Conservation (phyloP, 805 yeast genomes). For the Hanseniaspora valbyensis region DNA sequence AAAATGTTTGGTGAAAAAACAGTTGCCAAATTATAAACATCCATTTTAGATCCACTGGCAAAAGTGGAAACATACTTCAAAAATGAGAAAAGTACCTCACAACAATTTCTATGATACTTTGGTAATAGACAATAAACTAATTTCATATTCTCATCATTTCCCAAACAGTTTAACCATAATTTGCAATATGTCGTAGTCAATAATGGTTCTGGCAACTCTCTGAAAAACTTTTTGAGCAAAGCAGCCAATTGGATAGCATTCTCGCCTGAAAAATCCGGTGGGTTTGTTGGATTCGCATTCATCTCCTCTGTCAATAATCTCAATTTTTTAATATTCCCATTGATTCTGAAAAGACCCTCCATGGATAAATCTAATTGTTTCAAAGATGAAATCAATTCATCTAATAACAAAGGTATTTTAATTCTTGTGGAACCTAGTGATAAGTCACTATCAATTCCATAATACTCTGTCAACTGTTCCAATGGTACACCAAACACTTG, state of each 20-base stretch:
- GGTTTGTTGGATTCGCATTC: constrained; percentile 58
- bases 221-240: constrained; percentile 72
- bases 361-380: constrained; percentile 86
- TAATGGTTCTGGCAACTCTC: constrained; percentile 89
- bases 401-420: constrained; percentile 73
- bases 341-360: constrained; percentile 91
- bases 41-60: constrained; percentile 93
- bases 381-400: constrained; percentile 73
- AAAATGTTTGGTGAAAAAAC: constrained; percentile 89
- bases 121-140: constrained; percentile 67
- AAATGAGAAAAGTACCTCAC: constrained; percentile 77
- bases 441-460: constrained; percentile 73
- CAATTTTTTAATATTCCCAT: constrained; percentile 82
- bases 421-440: constrained; percentile 76
- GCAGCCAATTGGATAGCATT: constrained; percentile 90
- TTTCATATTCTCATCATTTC: constrained; percentile 31
- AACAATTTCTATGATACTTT: constrained; percentile 63
- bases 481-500: constrained; percentile 73
- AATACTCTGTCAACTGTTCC: constrained; percentile 50
- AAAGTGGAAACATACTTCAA: constrained; percentile 93
- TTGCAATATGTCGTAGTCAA: constrained; percentile 66
- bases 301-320: constrained; percentile 62
- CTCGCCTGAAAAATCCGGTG: constrained; percentile 63
- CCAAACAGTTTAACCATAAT: constrained; percentile 65
- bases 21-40: constrained; percentile 85